Evolutionary conservation across 2,329 filamentous ascomycete genomes (phyloP), one percentile per base, ranked within the genome.

Genomic region (Hypoxylon sp.): DNA sequence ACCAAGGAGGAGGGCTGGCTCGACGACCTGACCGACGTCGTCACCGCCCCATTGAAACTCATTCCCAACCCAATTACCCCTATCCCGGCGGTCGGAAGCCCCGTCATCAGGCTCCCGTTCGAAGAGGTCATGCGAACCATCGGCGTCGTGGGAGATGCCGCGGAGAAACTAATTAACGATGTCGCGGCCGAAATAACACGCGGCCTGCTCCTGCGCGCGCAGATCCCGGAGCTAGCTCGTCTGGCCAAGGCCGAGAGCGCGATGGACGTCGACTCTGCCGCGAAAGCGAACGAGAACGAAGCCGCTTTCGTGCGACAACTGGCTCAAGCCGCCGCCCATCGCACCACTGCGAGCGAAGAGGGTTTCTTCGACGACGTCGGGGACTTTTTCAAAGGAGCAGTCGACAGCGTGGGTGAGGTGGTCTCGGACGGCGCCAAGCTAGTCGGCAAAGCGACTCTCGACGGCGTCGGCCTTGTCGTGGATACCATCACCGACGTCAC

Each of bases 351-450:
- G 2, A 32, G 21, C 12, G 54, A 47, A 25, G 54, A 57, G 23
- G 54, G 54, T 23, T 27, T 14, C 19, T 25, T 57, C 30, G 54
- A 57, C 21, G 43, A 57, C 54, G 30, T 56, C 5, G 53, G 53
- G 12, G 53, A 30, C 12, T 56, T 56, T 43, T 56, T 56, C 41
- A 34, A 56, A 21, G 46, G 37, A 34, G 55, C 55, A 11, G 46
- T 37, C n/a, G 25, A 50, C 6, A 43, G 21, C n/a, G 34, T 51
- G 25, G 55, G 55, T 21, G 56, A 59, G n/a, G 56, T 59, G 8
- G 46, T 59, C 2, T 59, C 56, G 6, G 56, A 59, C 46, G 47
- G 56, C 8, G 47, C 56, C 11, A 59, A 52, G 47, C 25, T 59
- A 0, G 56, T 59, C 8, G 56, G 34, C 37, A 52, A 52, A 29